Conservation (phyloP, 23 red algal species). For the Gracilaria vermiculophylla region DNA sequence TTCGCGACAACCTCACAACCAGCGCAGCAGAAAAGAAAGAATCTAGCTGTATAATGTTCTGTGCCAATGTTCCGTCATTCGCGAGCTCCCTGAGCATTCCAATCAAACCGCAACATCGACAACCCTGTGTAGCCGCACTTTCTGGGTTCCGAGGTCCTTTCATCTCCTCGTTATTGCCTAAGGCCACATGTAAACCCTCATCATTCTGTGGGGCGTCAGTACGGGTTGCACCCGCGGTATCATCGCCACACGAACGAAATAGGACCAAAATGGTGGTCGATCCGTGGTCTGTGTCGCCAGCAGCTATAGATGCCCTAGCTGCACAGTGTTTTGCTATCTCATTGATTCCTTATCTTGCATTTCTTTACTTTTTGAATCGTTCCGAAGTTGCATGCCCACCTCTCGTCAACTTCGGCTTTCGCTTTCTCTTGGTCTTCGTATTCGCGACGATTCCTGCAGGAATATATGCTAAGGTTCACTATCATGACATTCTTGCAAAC, state of each 20-base stretch:
- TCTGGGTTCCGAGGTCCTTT: background rate
- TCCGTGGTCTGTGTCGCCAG: slow-evolving; percentile 73
- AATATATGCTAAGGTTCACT: slow-evolving; percentile 71
- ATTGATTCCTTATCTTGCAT: slow-evolving; percentile 75
- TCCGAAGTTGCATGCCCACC: slow-evolving; percentile 26
- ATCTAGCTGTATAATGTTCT: background rate
- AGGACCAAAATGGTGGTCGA: slow-evolving; percentile 64
- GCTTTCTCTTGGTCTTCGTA: slow-evolving; percentile 91
- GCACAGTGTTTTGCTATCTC: slow-evolving; percentile 75
- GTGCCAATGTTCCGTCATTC: background rate
- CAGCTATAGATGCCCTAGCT: slow-evolving; percentile 53
- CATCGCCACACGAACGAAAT: background rate
- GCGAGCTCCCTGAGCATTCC: background rate
- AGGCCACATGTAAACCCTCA: background rate
- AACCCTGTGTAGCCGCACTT: background rate
- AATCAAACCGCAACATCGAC: background rate
- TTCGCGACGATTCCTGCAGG: slow-evolving; percentile 84
- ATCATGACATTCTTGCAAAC: slow-evolving; percentile 87
- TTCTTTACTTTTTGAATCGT: slow-evolving; percentile 68
- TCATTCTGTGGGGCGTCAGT: background rate
- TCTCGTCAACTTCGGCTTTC: slow-evolving; percentile 73
- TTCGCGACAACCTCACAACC: no score
- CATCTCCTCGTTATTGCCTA: background rate
- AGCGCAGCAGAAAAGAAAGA: background rate
- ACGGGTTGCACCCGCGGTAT: background rate